A percentile compares a stretch with the other conserved stretches of the same genome.
Evolutionary conservation across 805 yeast genomes (phyloP).

Genomic region (Hanseniaspora hatyaiensis): DNA sequence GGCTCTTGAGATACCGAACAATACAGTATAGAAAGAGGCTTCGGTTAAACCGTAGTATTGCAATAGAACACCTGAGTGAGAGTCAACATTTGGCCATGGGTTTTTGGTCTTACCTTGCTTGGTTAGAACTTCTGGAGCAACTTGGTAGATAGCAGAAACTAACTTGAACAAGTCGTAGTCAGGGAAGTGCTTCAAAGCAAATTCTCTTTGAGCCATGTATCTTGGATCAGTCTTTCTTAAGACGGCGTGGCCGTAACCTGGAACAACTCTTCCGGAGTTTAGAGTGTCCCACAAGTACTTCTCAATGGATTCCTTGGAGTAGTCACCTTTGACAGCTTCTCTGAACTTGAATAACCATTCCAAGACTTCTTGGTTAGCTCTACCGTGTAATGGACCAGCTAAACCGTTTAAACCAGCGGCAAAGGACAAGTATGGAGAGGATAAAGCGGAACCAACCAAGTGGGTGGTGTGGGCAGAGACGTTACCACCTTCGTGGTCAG

Average conservation of each 20-base stretch:
- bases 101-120: constrained; percentile 83
- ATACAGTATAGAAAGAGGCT: constrained; percentile 72
- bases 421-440: constrained; percentile 64
- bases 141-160: constrained; percentile 65
- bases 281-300: constrained; percentile 68
- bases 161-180: constrained; percentile 69
- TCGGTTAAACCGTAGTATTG: constrained; percentile 79
- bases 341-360: constrained; percentile 66
- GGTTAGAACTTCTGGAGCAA: constrained; percentile 70
- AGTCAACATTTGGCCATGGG: constrained; percentile 89
- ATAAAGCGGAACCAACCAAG: constrained; percentile 70
- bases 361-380: constrained; percentile 78
- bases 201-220: constrained; percentile 75
- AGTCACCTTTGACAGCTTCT: constrained; percentile 49
- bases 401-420: constrained; percentile 78
- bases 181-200: constrained; percentile 65
- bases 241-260: constrained; percentile 84
- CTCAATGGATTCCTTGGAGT: constrained; percentile 56
- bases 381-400: constrained; percentile 81
- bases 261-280: constrained; percentile 73
- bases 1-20: constrained; percentile 80
- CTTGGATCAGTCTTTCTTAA: constrained; percentile 83
- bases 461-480: constrained; percentile 82
- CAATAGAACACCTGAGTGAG: constrained; percentile 74
- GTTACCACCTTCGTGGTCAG: constrained; percentile 86